Conservation (phyloP, 192 early-diverging fungal genomes). For the Chytriomyces confervae region DNA sequence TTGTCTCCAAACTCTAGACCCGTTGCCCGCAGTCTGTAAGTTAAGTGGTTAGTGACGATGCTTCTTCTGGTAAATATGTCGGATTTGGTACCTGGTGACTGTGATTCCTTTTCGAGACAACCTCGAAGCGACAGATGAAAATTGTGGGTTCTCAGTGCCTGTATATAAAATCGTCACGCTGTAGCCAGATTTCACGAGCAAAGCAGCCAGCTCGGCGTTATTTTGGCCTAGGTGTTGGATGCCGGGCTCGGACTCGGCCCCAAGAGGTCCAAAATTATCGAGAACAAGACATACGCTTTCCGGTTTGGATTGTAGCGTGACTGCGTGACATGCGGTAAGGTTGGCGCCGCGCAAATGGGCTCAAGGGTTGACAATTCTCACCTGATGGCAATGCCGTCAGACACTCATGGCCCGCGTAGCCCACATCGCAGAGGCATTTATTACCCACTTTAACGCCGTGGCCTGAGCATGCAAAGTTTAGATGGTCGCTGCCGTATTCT, state of each 20-base stretch:
- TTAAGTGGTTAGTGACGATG: neutral
- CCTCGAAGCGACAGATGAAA: constrained; percentile 3
- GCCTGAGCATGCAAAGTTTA: constrained; percentile 33
- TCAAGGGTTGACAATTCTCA: neutral
- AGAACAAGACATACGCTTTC: constrained; percentile 39
- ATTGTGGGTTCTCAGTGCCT: constrained; percentile 32
- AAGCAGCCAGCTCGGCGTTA: constrained; percentile 29
- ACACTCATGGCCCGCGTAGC: constrained; percentile 36
- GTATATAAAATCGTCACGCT: constrained; percentile 38
- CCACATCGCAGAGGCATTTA: constrained; percentile 46
- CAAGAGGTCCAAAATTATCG: constrained; percentile 37
- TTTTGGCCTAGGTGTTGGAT: neutral
- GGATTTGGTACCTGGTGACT: constrained; percentile 24
- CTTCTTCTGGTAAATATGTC: neutral
- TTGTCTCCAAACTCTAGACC: constrained; percentile 37
- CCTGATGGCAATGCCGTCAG: neutral
- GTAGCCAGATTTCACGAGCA: constrained; percentile 26
- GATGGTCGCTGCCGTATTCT: constrained; percentile 31
- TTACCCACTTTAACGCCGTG: constrained; percentile 40
- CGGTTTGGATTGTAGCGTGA: constrained; percentile 11
- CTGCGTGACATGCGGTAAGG: no score
- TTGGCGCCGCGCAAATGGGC: no score
- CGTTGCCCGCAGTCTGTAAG: constrained; percentile 30
- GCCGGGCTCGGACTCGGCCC: neutral
- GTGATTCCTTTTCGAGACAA: constrained; percentile 29